phyloP scores from a whole-genome alignment of 306 rosid species.

The Glycine latifolia region DNA sequence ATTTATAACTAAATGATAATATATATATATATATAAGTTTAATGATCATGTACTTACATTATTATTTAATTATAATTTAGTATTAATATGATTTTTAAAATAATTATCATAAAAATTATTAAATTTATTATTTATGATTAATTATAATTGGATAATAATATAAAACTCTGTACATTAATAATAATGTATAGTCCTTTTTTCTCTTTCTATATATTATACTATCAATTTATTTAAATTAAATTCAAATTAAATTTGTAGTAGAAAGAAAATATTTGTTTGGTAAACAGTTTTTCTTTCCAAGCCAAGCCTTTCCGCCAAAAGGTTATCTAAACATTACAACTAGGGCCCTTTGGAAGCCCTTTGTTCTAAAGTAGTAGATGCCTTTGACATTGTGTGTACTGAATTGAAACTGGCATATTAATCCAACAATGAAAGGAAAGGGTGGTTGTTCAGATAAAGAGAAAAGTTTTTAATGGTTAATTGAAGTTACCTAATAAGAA shows the following conservation, averaged over 20 bases:
- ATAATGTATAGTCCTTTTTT: too few species aligned
- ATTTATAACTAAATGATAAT: too few species aligned
- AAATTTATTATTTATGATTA: too few species aligned
- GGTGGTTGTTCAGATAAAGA: conserved; percentile 19
- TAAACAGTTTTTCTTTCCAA: conserved; percentile 26
- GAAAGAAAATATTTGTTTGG: background rate
- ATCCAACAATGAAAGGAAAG: conserved; percentile 20
- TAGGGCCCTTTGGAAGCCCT: conserved; percentile 32
- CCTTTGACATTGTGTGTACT: conserved; percentile 25
- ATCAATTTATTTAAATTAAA: too few species aligned
- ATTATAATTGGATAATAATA: too few species aligned
- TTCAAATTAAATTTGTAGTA: background rate
- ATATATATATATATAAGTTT: too few species aligned
- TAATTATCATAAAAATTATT: too few species aligned
- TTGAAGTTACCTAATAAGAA: conserved; percentile 11
- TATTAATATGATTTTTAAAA: too few species aligned
- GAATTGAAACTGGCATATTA: conserved; percentile 25
- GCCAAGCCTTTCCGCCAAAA: conserved; percentile 33
- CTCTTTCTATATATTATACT: too few species aligned
- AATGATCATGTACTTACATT: too few species aligned
- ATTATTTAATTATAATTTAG: too few species aligned
- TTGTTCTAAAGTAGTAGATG: conserved; percentile 32
- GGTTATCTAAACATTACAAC: background rate
- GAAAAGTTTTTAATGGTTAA: background rate
- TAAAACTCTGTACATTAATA: too few species aligned